These are phyloP conservation scores for Ceratocystis papillata DNA, from an alignment of 2,329 filamentous ascomycete genomes.

Conservation along the genomic window DNA sequence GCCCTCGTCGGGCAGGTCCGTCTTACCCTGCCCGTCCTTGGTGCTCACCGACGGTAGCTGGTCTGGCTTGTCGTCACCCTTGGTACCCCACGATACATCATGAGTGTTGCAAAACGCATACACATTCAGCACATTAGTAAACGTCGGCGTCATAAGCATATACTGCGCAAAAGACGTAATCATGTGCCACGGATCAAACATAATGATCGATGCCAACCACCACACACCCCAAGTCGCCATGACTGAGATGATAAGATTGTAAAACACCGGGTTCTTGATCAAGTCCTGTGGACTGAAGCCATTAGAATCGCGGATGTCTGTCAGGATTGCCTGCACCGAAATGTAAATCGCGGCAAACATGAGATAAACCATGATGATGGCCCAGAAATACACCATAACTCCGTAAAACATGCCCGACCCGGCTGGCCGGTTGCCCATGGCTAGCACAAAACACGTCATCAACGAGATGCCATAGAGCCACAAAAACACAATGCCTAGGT, in stretches of 20 bases:
- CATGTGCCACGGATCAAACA: slow-evolving; percentile 99
- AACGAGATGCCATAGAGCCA: slow-evolving; percentile 90
- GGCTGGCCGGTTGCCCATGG: slow-evolving; percentile 86
- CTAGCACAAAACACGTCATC: slow-evolving; percentile 88
- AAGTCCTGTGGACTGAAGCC: slow-evolving; percentile 61
- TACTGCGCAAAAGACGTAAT: slow-evolving; percentile 98
- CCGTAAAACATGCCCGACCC: slow-evolving; percentile 91
- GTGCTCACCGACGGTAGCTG: slow-evolving; percentile 79
- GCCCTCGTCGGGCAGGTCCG: slow-evolving; percentile 87
- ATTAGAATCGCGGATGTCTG: slow-evolving; percentile 48
- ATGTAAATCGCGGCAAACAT: slow-evolving; percentile 94
- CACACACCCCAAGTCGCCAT: slow-evolving; percentile 88
- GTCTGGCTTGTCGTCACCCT: slow-evolving; percentile 91
- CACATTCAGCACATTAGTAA: slow-evolving; percentile 98
- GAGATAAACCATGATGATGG: slow-evolving; percentile 86
- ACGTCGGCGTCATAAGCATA: slow-evolving; percentile 84
- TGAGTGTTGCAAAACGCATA: slow-evolving; percentile 99
- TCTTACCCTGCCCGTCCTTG: slow-evolving; percentile 82
- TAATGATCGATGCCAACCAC: slow-evolving; percentile 80
- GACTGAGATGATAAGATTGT: slow-evolving; percentile 85
- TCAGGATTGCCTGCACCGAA: slow-evolving; percentile 73
- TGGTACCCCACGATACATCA: slow-evolving; percentile 98
- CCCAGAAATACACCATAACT: slow-evolving; percentile 98
- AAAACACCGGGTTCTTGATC: slow-evolving; percentile 81
- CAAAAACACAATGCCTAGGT: slow-evolving; percentile 83